Conservation (phyloP, 2,329 filamentous ascomycete species). For the Cladosporium sphaerospermum region DNA sequence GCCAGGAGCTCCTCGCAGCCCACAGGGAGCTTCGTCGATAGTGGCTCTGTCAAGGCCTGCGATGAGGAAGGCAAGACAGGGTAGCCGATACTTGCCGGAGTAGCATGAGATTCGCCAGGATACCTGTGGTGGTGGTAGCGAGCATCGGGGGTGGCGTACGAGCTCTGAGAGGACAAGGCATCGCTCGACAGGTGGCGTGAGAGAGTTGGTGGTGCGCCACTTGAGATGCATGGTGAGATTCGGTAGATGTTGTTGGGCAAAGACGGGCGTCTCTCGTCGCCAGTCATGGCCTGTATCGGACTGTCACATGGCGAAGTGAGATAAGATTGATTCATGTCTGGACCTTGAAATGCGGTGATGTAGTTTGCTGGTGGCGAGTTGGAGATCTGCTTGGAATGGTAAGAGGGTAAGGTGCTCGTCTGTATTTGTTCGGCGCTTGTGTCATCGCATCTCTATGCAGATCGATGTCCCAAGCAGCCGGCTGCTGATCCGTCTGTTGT, state of each 20-base stretch:
- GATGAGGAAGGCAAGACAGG: not conserved
- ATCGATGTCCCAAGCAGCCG: no score
- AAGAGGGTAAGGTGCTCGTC: constrained; percentile 37
- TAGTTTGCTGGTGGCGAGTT: constrained; percentile 37
- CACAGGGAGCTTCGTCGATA: constrained; percentile 45
- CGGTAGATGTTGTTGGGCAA: no score
- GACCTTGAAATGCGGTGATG: constrained; percentile 14
- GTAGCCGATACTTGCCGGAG: not conserved
- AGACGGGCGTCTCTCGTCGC: no score
- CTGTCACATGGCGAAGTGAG: not conserved
- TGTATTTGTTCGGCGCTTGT: constrained; percentile 25
- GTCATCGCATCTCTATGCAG: not conserved
- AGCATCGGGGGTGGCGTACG: no score
- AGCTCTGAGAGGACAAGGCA: no score
- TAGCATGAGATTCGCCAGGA: no score
- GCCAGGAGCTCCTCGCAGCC: constrained; percentile 49
- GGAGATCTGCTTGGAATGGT: constrained; percentile 30
- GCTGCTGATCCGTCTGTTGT: not conserved
- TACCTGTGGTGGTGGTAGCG: no score
- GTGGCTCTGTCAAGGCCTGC: constrained; percentile 28
- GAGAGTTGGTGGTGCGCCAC: no score
- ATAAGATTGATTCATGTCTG: not conserved
- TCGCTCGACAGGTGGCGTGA: no score
- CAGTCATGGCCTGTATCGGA: no score
- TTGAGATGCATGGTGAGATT: no score